phyloP scores from a whole-genome alignment of 352 stramenopile species.

The Pythium insidiosum region DNA sequence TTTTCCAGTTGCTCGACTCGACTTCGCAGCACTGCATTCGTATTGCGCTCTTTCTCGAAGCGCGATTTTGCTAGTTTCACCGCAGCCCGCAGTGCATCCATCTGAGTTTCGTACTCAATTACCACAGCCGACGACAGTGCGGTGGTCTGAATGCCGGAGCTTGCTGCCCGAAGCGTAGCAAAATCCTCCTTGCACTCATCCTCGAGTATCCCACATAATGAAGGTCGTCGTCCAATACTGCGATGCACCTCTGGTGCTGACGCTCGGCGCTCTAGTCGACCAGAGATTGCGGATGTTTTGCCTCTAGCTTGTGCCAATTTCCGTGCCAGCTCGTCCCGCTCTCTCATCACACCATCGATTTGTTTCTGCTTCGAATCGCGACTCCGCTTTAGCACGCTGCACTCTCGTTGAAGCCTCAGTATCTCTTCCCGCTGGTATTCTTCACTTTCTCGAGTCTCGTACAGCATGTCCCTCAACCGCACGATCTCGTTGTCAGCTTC shows the following conservation, averaged over 20 bases:
- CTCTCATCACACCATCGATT: slow-evolving; percentile 3
- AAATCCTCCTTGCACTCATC: no score
- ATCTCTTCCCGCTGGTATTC: slow-evolving; percentile 3
- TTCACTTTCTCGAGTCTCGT: slow-evolving; percentile 8
- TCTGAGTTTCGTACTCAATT: slow-evolving; percentile 4
- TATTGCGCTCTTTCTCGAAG: slow-evolving; percentile 2
- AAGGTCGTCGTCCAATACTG: no score
- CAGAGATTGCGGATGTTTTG: no score
- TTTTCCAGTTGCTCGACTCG: slow-evolving; percentile 5
- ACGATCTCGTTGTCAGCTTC: not conserved
- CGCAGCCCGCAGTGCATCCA: no score
- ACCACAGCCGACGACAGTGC: no score
- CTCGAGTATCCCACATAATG: no score
- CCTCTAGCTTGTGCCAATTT: slow-evolving; percentile 10
- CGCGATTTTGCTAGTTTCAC: slow-evolving; percentile 3
- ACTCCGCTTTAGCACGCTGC: slow-evolving; percentile 1
- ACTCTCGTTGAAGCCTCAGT: not conserved
- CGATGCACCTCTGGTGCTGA: slow-evolving; percentile 4
- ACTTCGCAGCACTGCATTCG: not conserved
- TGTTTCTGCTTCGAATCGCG: slow-evolving; percentile 8
- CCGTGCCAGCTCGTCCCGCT: slow-evolving; percentile 7
- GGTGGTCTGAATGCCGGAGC: no score
- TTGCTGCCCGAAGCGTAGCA: no score
- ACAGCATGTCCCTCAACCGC: slow-evolving; percentile 7
- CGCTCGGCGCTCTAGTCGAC: no score